Percentiles rank a stretch among this genome's conserved stretches.
phyloP scores from a whole-genome alignment of 2,329 filamentous ascomycete species.

The Cladophialophora carrionii region DNA sequence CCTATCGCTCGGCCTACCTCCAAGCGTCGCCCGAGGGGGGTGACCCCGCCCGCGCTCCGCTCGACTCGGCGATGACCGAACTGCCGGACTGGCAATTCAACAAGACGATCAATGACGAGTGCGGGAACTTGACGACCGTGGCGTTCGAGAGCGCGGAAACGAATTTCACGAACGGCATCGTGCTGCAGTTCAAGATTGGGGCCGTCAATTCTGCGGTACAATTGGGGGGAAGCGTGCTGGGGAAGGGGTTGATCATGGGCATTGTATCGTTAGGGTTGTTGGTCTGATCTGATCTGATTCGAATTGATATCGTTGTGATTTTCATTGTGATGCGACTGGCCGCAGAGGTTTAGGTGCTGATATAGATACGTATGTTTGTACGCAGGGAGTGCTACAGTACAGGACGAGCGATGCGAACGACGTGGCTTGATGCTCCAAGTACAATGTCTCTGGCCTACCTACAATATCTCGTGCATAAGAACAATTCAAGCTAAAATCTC shows the following conservation, averaged over 20 bases:
- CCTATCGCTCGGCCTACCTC: slow-evolving; percentile 34
- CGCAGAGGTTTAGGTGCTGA: background rate
- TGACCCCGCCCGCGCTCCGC: slow-evolving; percentile 27
- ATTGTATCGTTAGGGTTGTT: background rate
- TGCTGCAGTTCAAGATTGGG: slow-evolving; percentile 26
- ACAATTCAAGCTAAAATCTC: too few relatives aligned
- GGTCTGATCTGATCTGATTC: background rate
- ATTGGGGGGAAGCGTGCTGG: slow-evolving; percentile 14
- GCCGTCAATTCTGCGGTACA: slow-evolving; percentile 21
- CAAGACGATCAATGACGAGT: slow-evolving; percentile 24
- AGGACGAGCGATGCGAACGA: too few relatives aligned
- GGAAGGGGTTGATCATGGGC: slow-evolving; percentile 17
- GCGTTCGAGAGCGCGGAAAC: slow-evolving; percentile 23
- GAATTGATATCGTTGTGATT: background rate
- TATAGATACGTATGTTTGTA: too few relatives aligned
- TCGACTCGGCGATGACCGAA: slow-evolving; percentile 24
- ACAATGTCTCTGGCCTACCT: too few relatives aligned
- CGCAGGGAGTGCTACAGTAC: too few relatives aligned
- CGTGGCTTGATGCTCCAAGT: too few relatives aligned
- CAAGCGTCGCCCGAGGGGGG: slow-evolving; percentile 29
- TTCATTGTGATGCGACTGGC: background rate
- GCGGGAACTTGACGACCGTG: slow-evolving; percentile 29
- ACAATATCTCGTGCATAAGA: too few relatives aligned
- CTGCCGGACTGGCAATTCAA: slow-evolving; percentile 23
- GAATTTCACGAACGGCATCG: slow-evolving; percentile 29